Evolutionary conservation across 345 rosid species (phyloP), one percentile per base, ranked within the genome.

Genomic region (Citropsis articulata): DNA sequence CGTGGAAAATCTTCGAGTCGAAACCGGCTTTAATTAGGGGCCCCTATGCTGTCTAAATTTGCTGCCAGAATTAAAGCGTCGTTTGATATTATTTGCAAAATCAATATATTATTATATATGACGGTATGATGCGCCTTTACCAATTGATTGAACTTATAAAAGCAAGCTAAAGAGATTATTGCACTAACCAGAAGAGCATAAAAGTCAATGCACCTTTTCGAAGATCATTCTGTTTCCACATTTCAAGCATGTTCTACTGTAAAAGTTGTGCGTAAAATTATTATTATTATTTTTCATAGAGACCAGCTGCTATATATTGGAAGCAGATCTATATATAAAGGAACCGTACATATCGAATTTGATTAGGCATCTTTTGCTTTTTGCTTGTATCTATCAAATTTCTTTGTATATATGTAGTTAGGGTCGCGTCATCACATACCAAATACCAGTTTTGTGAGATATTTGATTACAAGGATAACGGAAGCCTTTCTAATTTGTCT

Each of bases 121-220:
- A 13, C 14, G 57, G 57, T 18, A 53, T 53, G n/a, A 60, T 30
- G 55, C 14, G 38, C 53, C 57, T 45, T 50, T 27, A n/a, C 25
- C 60, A 45, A 69, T 62, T 62, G 71, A 69, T 62, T 62, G 40
- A 75, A 63, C 66, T 19, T 22, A 69, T 75, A 79, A 78, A 66
- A 27, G 33, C 77, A 38, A 45, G 57, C 62, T 25, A 40, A 80
- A 42, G 40, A 66, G 36, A 66, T 59, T 59, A 66, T 59, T 59
- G 75, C 24, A 48, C 1, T n/a, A 28, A 2, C 21, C 71, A 72
- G 66, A 30, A 50, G 24, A 61, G 57, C 79, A 35, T 31, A 55
- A 76, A 84, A 83, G 84, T 81, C 84, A 86, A 80, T 56, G 40
- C 57, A 48, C 55, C 76, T 57, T 81, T 79, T 81, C 72, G 31